phyloP scores from a whole-genome alignment of 2,329 filamentous ascomycete species.

The Talaromyces rugulosus region DNA sequence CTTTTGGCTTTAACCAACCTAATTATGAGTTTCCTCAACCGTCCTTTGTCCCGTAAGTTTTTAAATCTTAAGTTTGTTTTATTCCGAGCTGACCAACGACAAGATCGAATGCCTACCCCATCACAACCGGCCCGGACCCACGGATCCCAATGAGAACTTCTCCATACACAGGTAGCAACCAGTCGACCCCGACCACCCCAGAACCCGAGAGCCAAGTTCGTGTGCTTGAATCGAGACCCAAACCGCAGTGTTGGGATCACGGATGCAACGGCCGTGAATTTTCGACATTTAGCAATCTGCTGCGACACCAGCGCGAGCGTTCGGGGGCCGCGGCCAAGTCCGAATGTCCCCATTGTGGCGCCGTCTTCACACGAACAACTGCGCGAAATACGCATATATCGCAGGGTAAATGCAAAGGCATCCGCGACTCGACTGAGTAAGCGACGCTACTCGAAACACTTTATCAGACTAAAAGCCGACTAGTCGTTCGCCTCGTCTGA shows the following conservation, averaged over 20 bases:
- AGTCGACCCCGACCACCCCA: constrained; percentile 17
- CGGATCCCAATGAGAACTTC: constrained; percentile 1
- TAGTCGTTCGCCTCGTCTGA: background rate
- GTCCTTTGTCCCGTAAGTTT: constrained; percentile 28
- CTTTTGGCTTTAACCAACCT: constrained; percentile 31
- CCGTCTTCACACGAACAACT: constrained; percentile 84
- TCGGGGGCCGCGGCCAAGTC: constrained; percentile 87
- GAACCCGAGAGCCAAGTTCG: constrained; percentile 54
- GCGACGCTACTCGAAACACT: background rate
- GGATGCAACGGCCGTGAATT: constrained; percentile 95
- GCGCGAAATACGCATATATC: constrained; percentile 81
- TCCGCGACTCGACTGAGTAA: constrained; percentile 23
- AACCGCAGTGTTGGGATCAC: constrained; percentile 95
- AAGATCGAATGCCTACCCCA: constrained; percentile 12
- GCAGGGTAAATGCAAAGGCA: constrained; percentile 86
- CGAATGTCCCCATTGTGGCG: constrained; percentile 83
- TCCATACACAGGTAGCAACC: constrained; percentile 18
- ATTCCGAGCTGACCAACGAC: background rate
- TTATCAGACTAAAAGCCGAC: background rate
- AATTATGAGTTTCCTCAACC: constrained; percentile 31
- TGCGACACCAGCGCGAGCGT: constrained; percentile 91
- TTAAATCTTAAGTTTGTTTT: too few species aligned
- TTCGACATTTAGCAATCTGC: constrained; percentile 90
- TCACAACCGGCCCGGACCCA: constrained; percentile 2
- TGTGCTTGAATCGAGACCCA: constrained; percentile 74